A percentile compares a stretch with the other conserved stretches of the same genome.
Conservation (phyloP, 2,329 filamentous ascomycete species). For the Diplodia seriata region DNA sequence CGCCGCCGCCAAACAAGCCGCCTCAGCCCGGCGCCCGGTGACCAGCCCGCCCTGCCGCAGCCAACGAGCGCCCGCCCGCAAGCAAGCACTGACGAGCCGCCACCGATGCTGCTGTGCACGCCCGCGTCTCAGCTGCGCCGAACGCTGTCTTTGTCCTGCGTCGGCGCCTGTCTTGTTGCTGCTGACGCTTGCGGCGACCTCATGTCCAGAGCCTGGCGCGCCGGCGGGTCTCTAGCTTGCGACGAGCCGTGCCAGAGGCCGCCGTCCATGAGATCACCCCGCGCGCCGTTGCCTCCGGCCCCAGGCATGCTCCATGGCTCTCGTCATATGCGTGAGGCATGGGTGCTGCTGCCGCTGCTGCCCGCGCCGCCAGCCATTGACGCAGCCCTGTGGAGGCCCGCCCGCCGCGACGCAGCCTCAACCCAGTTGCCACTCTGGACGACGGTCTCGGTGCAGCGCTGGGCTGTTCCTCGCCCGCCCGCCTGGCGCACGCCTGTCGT, state of each 20-base stretch:
- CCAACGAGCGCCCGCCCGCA: slow-evolving; percentile 9
- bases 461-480: background rate
- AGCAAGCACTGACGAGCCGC: slow-evolving; percentile 1
- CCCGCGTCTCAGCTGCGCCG: background rate
- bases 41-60: background rate
- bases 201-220: background rate
- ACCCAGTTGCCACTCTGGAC: background rate
- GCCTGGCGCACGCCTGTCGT: slow-evolving; percentile 4
- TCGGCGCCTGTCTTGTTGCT: background rate
- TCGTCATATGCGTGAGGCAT: background rate
- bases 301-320: background rate
- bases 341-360: background rate
- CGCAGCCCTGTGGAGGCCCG: background rate
- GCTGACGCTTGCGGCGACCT: slow-evolving; percentile 18
- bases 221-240: background rate
- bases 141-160: slow-evolving; percentile 15
- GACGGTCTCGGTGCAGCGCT: background rate
- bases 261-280: slow-evolving; percentile 14
- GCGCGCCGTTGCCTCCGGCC: slow-evolving; percentile 20
- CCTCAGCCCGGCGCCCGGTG: slow-evolving; percentile 2
- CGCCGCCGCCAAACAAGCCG: background rate
- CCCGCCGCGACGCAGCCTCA: background rate
- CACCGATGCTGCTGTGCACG: background rate
- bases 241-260: background rate
- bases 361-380: slow-evolving; percentile 6